Base-by-base conservation (phyloP, 345 rosid genomes). In the Euclidium syriacum region DNA sequence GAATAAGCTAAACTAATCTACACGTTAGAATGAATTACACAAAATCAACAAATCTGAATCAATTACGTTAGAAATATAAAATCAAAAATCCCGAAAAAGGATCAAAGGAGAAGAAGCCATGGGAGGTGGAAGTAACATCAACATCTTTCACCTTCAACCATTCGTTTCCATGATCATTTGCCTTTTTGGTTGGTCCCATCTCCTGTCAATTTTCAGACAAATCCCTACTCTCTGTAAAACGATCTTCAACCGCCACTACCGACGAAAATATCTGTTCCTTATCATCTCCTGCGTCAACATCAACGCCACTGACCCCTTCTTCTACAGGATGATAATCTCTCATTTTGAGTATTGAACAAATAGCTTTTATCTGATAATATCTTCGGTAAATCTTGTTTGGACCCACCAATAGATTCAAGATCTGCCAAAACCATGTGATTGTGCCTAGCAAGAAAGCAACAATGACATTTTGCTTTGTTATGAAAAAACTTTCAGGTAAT, bases 401-500 rank as follows among this genome's bases (percentile, higher is more conserved):
- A 54, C 74, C 74, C 69, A 70, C 74, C 74, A 58, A 15, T 17
- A 49, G 32, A 32, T 12, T 55, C 41, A 42, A 29, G 47, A 56
- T 35, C 49, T 63, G 59, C 48, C 22, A 46, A 2, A 50, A 50
- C 24, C 75, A 71, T 71, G 71, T 64, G 65, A 43, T 49, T 19
- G 32, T 71, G 75, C 64, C 70, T 49, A 30, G 32, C 62, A 62
- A 70, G 63, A 62, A 46, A 62, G 68, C 38, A 70, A 70, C 75
- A 64, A 64, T 34, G 42, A 18, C 53, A 64, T 57, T 46, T 26
- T 62, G 44, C 56, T 64, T 56, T 17, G 38, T 50, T 33, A 8
- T 46, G 55, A 22, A 50, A 59, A 19, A 58, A 67, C 33, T 30
- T 5, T 59, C 67, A 72, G 42, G 61, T 72, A 16, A 36, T 46